These are phyloP conservation scores for Fusarium duplospermum DNA, from an alignment of 2,329 filamentous ascomycete species.

Conservation along the genomic window DNA sequence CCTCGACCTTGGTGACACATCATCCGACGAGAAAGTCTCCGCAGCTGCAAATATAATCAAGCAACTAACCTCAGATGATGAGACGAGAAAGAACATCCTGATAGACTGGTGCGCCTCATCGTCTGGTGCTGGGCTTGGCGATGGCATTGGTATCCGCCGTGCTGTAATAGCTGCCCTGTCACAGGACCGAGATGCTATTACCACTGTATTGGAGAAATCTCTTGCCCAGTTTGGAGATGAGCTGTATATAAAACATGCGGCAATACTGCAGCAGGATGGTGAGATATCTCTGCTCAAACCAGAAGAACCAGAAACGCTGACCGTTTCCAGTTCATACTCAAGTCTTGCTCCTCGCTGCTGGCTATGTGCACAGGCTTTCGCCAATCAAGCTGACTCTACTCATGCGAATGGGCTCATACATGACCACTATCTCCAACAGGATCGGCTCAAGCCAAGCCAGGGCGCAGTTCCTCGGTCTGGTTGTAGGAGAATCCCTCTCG, in stretches of 20 bases:
- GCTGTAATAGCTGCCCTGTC: constrained; percentile 71
- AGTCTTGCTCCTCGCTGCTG: constrained; percentile 79
- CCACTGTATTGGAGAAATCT: constrained; percentile 72
- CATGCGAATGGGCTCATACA: constrained; percentile 77
- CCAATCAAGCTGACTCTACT: constrained; percentile 75
- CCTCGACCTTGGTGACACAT: constrained; percentile 47
- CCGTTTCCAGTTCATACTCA: constrained; percentile 78
- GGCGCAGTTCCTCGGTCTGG: constrained; percentile 87
- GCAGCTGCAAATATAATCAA: constrained; percentile 70
- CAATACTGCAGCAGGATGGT: constrained; percentile 91
- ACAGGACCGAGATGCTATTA: constrained; percentile 62
- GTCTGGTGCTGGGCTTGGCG: constrained; percentile 73
- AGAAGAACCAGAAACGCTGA: constrained; percentile 31
- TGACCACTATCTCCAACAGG: constrained; percentile 86
- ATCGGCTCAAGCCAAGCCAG: constrained; percentile 80
- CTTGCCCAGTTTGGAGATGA: constrained; percentile 84
- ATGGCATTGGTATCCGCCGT: constrained; percentile 73
- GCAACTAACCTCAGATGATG: constrained; percentile 59
- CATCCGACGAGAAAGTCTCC: constrained; percentile 57
- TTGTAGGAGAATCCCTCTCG: constrained; percentile 80
- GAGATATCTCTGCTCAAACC: constrained; percentile 4
- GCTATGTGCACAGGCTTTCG: constrained; percentile 76
- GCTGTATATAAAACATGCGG: constrained; percentile 86
- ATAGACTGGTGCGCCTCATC: constrained; percentile 73
- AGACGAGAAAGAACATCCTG: constrained; percentile 64